A percentile compares a stretch with the other conserved stretches of the same genome.
These are phyloP conservation scores for Stipa capillata DNA, from an alignment of 176 grass and related monocot species.

Conservation along the genomic window DNA sequence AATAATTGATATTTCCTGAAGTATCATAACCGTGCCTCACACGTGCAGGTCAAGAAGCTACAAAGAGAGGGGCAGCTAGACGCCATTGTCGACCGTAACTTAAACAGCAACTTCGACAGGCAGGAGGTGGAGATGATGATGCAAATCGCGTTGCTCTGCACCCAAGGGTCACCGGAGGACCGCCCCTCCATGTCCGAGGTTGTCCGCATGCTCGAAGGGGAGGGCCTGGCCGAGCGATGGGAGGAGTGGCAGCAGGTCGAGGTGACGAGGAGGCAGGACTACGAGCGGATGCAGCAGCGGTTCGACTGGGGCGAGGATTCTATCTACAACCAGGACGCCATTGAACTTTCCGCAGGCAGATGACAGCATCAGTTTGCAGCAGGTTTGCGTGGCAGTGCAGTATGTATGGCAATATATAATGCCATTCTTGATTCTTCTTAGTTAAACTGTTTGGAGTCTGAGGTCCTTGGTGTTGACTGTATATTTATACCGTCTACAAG, in stretches of 20 bases:
- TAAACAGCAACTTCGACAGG: constrained; percentile 35
- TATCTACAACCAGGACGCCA: constrained; percentile 66
- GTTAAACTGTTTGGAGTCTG: neutral
- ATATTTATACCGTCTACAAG: neutral
- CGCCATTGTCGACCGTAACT: constrained; percentile 66
- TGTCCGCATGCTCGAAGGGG: constrained; percentile 90
- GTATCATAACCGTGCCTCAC: neutral
- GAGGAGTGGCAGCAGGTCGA: constrained; percentile 94
- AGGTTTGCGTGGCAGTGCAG: neutral
- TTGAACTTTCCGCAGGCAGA: constrained; percentile 66
- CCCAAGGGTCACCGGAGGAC: constrained; percentile 82
- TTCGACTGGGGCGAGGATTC: constrained; percentile 89
- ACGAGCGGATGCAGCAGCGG: constrained; percentile 60
- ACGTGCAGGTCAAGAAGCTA: constrained; percentile 77
- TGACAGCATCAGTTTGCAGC: neutral
- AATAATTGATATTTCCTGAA: neutral
- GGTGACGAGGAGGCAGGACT: constrained; percentile 63
- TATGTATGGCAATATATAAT: neutral
- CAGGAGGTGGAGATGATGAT: constrained; percentile 87
- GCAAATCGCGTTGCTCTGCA: constrained; percentile 84
- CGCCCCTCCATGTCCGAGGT: constrained; percentile 89
- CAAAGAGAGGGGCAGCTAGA: constrained; percentile 66
- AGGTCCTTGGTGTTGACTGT: neutral
- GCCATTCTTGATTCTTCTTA: neutral
- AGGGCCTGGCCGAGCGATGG: constrained; percentile 89